A percentile compares a stretch with the other conserved stretches of the same genome.
These are phyloP conservation scores for Yamadazyma taylorii DNA, from an alignment of 1,139 yeast genomes.

Conservation along the genomic window DNA sequence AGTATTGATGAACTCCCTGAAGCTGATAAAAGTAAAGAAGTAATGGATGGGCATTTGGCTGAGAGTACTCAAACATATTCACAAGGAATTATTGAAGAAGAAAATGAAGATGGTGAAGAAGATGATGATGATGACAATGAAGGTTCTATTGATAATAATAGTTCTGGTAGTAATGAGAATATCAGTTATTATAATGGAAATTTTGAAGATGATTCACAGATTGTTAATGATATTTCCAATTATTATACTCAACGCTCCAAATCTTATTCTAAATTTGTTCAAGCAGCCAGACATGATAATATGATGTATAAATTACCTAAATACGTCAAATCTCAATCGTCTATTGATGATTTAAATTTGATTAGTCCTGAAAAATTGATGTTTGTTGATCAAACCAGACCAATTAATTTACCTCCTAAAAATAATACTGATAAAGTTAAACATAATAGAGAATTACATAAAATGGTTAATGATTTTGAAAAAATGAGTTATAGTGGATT, in stretches of 20 bases:
- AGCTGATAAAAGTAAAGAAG: background rate
- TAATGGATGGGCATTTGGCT: slow-evolving; percentile 1
- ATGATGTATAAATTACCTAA: slow-evolving; percentile 41
- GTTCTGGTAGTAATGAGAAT: slow-evolving; percentile 8
- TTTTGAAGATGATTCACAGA: slow-evolving; percentile 30
- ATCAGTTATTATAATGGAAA: slow-evolving; percentile 17
- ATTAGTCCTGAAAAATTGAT: slow-evolving; percentile 44
- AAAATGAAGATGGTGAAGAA: slow-evolving; percentile 3
- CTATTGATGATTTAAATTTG: slow-evolving; percentile 42
- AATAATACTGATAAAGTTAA: slow-evolving; percentile 32
- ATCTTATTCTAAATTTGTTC: slow-evolving; percentile 34
- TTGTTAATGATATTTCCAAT: slow-evolving; percentile 36
- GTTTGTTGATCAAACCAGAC: slow-evolving; percentile 44
- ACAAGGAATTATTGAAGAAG: slow-evolving; percentile 6
- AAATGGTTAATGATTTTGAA: slow-evolving; percentile 34
- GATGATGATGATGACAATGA: slow-evolving; percentile 1
- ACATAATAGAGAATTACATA: slow-evolving; percentile 41
- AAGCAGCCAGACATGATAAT: slow-evolving; percentile 33
- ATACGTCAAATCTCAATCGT: slow-evolving; percentile 40
- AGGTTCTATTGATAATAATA: slow-evolving; percentile 4
- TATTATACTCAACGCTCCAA: slow-evolving; percentile 40
- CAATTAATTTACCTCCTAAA: slow-evolving; percentile 49
- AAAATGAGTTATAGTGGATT: slow-evolving; percentile 18
- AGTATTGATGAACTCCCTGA: slow-evolving; percentile 7
- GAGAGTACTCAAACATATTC: slow-evolving; percentile 3